Conservation (phyloP, 2,329 filamentous ascomycete genomes). For the Venturia pyrina region DNA sequence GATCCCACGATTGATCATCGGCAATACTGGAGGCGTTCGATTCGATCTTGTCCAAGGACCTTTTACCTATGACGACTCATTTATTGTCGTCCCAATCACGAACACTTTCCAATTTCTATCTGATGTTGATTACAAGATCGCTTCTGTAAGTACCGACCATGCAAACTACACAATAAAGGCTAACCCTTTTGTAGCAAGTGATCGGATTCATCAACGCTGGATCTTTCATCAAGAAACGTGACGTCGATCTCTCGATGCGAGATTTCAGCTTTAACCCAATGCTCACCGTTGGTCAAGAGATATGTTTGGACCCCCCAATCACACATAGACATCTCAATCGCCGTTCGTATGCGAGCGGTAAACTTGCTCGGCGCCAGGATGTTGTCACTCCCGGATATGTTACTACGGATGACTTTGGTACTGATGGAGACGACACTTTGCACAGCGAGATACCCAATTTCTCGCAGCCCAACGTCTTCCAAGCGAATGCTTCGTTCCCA, state of each 20-base stretch:
- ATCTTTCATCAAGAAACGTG: slow-evolving; percentile 23
- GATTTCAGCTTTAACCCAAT: slow-evolving; percentile 28
- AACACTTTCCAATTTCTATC: slow-evolving; percentile 45
- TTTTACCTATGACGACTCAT: slow-evolving; percentile 46
- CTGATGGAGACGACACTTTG: slow-evolving; percentile 45
- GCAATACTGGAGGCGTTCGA: slow-evolving; percentile 51
- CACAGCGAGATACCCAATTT: slow-evolving; percentile 40
- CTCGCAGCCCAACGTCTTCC: slow-evolving; percentile 40
- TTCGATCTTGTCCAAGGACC: slow-evolving; percentile 55
- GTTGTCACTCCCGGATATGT: slow-evolving; percentile 39
- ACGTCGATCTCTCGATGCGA: slow-evolving; percentile 18
- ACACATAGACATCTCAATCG: slow-evolving; percentile 20
- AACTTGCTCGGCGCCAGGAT: slow-evolving; percentile 40
- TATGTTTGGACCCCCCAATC: slow-evolving; percentile 39
- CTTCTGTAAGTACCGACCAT: slow-evolving; percentile 18
- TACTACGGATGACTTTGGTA: slow-evolving; percentile 48
- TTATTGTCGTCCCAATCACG: slow-evolving; percentile 47
- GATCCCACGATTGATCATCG: slow-evolving; percentile 45
- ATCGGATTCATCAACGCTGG: slow-evolving; percentile 36
- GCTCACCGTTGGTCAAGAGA: slow-evolving; percentile 30
- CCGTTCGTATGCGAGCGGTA: slow-evolving; percentile 21
- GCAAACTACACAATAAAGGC: background rate
- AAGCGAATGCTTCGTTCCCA: slow-evolving; percentile 40
- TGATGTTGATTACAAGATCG: slow-evolving; percentile 40
- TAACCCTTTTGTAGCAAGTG: slow-evolving; percentile 19